Conservation (phyloP, 495 filamentous ascomycete genomes). For the Friedmanniomyces simplex region DNA sequence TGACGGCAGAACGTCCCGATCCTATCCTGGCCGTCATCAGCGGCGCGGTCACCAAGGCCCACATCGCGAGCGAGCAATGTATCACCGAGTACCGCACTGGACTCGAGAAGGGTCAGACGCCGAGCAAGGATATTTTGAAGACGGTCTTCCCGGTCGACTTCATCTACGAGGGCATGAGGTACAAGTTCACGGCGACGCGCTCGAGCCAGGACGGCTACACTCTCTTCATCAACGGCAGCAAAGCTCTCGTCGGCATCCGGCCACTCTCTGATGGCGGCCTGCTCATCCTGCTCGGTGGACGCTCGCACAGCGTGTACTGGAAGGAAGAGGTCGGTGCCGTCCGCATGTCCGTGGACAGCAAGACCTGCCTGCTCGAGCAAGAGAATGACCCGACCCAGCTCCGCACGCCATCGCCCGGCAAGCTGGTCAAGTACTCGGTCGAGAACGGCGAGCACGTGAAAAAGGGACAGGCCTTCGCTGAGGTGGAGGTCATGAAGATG, state of each 20-base stretch:
- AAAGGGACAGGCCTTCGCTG: constrained; percentile 87
- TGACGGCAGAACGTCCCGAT: constrained; percentile 93
- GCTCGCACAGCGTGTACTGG: constrained; percentile 98
- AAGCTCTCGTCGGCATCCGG: constrained; percentile 86
- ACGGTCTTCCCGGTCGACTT: constrained; percentile 98
- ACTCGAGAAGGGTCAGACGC: constrained; percentile 95
- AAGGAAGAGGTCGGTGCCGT: constrained; percentile 96
- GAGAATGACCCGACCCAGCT: constrained; percentile 99
- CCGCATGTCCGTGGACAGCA: constrained; percentile 90
- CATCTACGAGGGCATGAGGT: constrained; percentile 91
- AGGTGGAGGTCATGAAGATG: constrained; percentile 99
- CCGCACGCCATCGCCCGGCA: constrained; percentile 87
- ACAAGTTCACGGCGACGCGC: constrained; percentile 96
- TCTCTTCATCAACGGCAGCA: constrained; percentile 98
- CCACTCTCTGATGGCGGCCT: constrained; percentile 89
- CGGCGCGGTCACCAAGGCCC: constrained; percentile 89
- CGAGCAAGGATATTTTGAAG: constrained; percentile 90
- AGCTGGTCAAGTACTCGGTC: constrained; percentile 96
- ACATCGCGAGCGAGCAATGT: constrained; percentile 80
- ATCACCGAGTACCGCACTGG: constrained; percentile 76
- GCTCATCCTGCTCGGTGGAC: constrained; percentile 78
- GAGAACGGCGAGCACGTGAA: constrained; percentile 93
- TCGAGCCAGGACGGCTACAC: constrained; percentile 92
- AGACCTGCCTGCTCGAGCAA: constrained; percentile 95
- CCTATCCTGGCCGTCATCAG: constrained; percentile 82